phyloP scores from a whole-genome alignment of 176 grass and related monocot genomes.

The Poa annua region DNA sequence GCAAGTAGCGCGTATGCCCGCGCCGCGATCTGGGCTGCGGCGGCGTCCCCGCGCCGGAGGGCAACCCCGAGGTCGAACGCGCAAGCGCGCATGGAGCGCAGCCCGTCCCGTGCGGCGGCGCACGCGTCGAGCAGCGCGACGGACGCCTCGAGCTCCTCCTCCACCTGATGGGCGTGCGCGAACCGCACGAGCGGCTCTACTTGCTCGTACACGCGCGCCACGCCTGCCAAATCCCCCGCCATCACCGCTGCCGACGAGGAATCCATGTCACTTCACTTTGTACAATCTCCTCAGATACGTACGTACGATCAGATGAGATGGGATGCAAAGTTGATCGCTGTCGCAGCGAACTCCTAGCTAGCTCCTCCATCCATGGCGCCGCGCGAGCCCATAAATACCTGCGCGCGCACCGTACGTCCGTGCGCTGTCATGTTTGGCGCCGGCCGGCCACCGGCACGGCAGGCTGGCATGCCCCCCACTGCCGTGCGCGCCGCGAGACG shows the following conservation, averaged over 20 bases:
- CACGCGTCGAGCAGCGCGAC: slow-evolving; percentile 50
- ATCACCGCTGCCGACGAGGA: slow-evolving; percentile 21
- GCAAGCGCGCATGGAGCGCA: slow-evolving; percentile 41
- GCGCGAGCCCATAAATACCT: slow-evolving; percentile 39
- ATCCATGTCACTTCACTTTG: slow-evolving; percentile 25
- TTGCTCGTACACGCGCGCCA: slow-evolving; percentile 45
- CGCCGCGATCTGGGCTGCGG: slow-evolving; percentile 14
- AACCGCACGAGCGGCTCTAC: slow-evolving; percentile 19
- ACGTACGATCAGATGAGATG: background rate
- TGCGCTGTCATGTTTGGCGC: slow-evolving; percentile 36
- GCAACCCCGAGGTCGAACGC: slow-evolving; percentile 41
- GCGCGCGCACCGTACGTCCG: background rate
- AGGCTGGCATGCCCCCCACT: slow-evolving; percentile 18
- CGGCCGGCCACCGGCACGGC: slow-evolving; percentile 24
- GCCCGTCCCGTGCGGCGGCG: slow-evolving; percentile 42
- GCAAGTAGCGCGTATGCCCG: slow-evolving; percentile 24
- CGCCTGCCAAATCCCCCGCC: slow-evolving; percentile 31
- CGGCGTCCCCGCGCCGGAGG: slow-evolving; percentile 34
- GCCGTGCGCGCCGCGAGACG: background rate
- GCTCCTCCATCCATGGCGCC: background rate
- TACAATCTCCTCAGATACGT: background rate
- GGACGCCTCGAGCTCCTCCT: slow-evolving; percentile 51
- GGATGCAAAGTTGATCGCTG: background rate
- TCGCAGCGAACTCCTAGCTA: background rate
- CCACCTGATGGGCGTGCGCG: slow-evolving; percentile 28